Evolutionary conservation across 805 yeast species (phyloP).

Genomic region (Schizosaccharomyces lindneri): DNA sequence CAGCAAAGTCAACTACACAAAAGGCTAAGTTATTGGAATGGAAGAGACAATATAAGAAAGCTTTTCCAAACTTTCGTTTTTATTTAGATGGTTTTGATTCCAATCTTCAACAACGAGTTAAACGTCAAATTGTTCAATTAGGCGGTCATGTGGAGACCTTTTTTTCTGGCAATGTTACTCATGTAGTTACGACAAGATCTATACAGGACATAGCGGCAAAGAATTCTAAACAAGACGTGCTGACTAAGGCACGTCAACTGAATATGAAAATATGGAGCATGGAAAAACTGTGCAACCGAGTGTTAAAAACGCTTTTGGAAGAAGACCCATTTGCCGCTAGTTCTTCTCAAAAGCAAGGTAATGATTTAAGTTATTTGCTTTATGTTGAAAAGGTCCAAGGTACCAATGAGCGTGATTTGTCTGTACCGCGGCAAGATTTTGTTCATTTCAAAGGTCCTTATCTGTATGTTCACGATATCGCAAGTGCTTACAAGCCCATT

Average conservation of each 20-base stretch:
- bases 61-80: slow-evolving; percentile 12
- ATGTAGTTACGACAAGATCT: slow-evolving; percentile 45
- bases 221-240: slow-evolving; percentile 25
- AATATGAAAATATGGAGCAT: slow-evolving; percentile 68
- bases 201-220: not conserved
- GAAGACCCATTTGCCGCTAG: slow-evolving; percentile 1
- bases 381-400: slow-evolving; percentile 71
- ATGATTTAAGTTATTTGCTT: slow-evolving; percentile 27
- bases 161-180: slow-evolving; percentile 40
- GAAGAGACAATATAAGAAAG: not conserved
- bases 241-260: slow-evolving; percentile 32
- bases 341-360: slow-evolving; percentile 3
- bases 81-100: slow-evolving; percentile 31
- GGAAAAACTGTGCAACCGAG: slow-evolving; percentile 20
- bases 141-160: slow-evolving; percentile 28
- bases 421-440: slow-evolving; percentile 61
- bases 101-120: slow-evolving; percentile 10
- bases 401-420: slow-evolving; percentile 70
- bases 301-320: not conserved
- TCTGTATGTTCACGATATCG: slow-evolving; percentile 55
- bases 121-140: slow-evolving; percentile 10
- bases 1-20: not conserved
- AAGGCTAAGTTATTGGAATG: not conserved
- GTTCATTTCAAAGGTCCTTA: slow-evolving; percentile 56
- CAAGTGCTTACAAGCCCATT: slow-evolving; percentile 56